Base-by-base conservation (phyloP, 768 basidiomycete species). In the Mycena amicta region DNA sequence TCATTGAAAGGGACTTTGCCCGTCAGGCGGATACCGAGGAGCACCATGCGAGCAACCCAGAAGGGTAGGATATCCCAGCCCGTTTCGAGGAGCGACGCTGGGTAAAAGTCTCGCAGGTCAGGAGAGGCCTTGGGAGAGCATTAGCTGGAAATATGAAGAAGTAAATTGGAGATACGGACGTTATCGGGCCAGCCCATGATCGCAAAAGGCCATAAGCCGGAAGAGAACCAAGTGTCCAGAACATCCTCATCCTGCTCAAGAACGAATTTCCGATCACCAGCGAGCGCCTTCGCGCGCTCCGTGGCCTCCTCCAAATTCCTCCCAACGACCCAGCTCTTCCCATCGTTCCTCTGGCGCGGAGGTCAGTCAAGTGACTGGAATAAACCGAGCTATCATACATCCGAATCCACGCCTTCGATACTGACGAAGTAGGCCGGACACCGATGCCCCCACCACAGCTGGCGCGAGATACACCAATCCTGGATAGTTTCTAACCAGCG, bases 1-100 rank as follows among this genome's bases (percentile, higher is more conserved):
- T 99, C 95, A 47, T 85, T 80, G 83, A 98, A 99, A 1, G 97
- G 97, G 79, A 99, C 84, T 67, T 90, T 73, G 26, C 83, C 95
- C 0, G 97, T 99, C 46, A 98, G 85, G 56, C 89, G 83, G 66
- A 93, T 76, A 41, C 97, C 96, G 31, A 98, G 86, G 68, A 99
- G 77, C 50, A 92, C 96, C 96, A 98, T 99, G 41, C 97, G 90
- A 16, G 97, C 95, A 5, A 98, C 96, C 97, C 97, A 99, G 85
- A 98, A 98, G 83, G 95, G 95, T n/a, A 99, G 74, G 67, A 98
- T 98, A 62, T 98, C 97, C 96, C 97, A 98, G 46, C 97, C 97
- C 0, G 97, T 99, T 76, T 98, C 97, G 28, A 98, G 84, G 43
- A 98, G 66, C n/a, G 87, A 84, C 2, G 92, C 76, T 0, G 97